Percentiles rank a stretch among this genome's conserved stretches.
phyloP scores from a whole-genome alignment of 352 stramenopile genomes.

The Phytopythium vexans region DNA sequence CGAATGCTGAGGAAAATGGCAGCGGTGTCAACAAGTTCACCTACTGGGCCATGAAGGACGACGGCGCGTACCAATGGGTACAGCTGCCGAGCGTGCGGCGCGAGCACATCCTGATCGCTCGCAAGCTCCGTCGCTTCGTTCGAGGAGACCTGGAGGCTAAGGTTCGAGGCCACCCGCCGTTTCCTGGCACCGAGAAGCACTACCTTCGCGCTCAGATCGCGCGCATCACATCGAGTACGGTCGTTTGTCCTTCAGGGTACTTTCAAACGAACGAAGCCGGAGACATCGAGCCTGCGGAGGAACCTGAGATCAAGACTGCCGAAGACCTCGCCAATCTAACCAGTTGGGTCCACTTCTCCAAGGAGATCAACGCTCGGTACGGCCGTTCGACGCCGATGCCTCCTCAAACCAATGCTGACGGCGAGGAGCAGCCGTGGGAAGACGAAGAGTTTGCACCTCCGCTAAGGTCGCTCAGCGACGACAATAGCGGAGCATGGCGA shows the following conservation, averaged over 20 bases:
- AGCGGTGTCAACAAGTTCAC: slow-evolving; percentile 85
- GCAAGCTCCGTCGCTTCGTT: slow-evolving; percentile 79
- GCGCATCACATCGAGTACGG: slow-evolving; percentile 78
- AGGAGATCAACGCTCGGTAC: slow-evolving; percentile 83
- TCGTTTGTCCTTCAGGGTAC: slow-evolving; percentile 82
- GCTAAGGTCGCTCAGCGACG: slow-evolving; percentile 62
- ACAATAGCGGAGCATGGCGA: slow-evolving; percentile 66
- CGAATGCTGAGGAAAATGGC: slow-evolving; percentile 59
- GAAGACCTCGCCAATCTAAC: slow-evolving; percentile 64
- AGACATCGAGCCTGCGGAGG: slow-evolving; percentile 64
- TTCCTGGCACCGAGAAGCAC: slow-evolving; percentile 83
- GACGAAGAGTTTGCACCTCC: slow-evolving; percentile 58
- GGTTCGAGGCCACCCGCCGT: slow-evolving; percentile 81
- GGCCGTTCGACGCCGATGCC: slow-evolving; percentile 72
- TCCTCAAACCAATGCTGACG: slow-evolving; percentile 66
- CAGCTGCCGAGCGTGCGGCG: slow-evolving; percentile 73
- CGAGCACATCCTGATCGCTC: slow-evolving; percentile 74
- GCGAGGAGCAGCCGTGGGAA: slow-evolving; percentile 66
- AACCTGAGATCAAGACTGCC: slow-evolving; percentile 70
- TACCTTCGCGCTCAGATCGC: slow-evolving; percentile 89
- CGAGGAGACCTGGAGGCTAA: slow-evolving; percentile 79
- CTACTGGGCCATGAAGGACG: slow-evolving; percentile 88
- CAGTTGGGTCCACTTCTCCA: slow-evolving; percentile 88
- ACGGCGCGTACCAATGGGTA: slow-evolving; percentile 77
- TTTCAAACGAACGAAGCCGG: slow-evolving; percentile 75